phyloP scores from a whole-genome alignment of 2,329 filamentous ascomycete species.

The Talaromyces sp. region DNA sequence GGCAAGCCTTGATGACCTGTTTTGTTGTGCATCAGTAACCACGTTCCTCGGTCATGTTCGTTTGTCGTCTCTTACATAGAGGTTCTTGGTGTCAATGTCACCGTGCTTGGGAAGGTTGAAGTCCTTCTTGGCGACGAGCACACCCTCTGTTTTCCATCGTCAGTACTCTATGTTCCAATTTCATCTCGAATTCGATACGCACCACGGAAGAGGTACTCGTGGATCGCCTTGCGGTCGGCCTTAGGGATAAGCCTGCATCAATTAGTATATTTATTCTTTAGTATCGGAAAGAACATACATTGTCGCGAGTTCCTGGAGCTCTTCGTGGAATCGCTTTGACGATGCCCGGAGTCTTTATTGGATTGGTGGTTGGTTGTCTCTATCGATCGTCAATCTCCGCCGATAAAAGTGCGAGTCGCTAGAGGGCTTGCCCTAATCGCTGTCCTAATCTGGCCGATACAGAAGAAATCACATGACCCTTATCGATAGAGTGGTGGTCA shows the following conservation, averaged over 20 bases:
- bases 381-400: constrained; percentile 19
- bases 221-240: constrained; percentile 99
- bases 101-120: constrained; percentile 96
- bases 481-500: neutral
- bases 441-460: neutral
- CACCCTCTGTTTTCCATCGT: constrained; percentile 53
- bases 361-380: constrained; percentile 27
- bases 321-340: constrained; percentile 52
- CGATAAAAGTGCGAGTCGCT: constrained; percentile 29
- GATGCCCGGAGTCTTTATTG: constrained; percentile 27
- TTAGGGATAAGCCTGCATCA: constrained; percentile 88
- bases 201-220: constrained; percentile 99
- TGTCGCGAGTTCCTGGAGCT: constrained; percentile 51
- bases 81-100: constrained; percentile 99
- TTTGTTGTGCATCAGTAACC: constrained; percentile 8
- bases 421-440: constrained; percentile 13
- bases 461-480: constrained; percentile 3
- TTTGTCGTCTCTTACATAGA: constrained; percentile 60
- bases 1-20: constrained; percentile 91
- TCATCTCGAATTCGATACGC: constrained; percentile 25
- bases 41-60: neutral
- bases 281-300: constrained; percentile 34
- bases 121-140: constrained; percentile 98
- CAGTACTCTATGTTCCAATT: constrained; percentile 1
- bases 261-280: constrained; percentile 16